Conservation (phyloP, 225 moss, liverwort and hornwort genomes). For the Polytrichum formosum region DNA sequence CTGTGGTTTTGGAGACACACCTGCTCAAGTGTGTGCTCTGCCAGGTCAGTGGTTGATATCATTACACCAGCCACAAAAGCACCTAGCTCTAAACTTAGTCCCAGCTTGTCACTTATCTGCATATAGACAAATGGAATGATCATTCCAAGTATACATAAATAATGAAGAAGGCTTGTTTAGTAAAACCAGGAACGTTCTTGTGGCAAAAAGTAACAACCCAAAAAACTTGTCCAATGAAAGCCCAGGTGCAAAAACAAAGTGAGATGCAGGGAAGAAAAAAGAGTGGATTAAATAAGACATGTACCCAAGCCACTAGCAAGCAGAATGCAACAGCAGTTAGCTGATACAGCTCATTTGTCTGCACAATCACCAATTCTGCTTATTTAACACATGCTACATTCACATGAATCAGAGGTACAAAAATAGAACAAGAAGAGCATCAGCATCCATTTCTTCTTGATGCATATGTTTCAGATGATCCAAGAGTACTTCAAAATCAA, state of each 20-base stretch:
- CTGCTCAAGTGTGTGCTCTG: constrained; percentile 95
- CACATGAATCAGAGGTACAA: too few relatives aligned
- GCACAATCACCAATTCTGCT: constrained; percentile 17
- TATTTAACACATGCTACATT: too few relatives aligned
- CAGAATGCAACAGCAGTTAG: constrained; percentile 95
- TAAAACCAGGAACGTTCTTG: too few relatives aligned
- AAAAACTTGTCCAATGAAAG: too few relatives aligned
- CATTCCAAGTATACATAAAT: too few relatives aligned
- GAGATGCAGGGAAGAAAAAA: background rate
- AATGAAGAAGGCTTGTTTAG: too few relatives aligned
- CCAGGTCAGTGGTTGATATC: constrained; percentile 91
- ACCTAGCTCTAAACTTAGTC: constrained; percentile 97
- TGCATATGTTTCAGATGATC: too few relatives aligned
- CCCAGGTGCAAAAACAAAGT: background rate
- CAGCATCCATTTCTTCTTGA: too few relatives aligned
- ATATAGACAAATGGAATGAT: background rate
- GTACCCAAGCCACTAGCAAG: constrained; percentile 88
- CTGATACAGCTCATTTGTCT: constrained; percentile 94
- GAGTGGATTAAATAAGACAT: background rate
- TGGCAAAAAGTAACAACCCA: too few relatives aligned
- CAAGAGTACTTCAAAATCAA: too few relatives aligned
- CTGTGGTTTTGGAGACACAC: constrained; percentile 12
- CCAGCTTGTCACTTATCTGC: constrained; percentile 89
- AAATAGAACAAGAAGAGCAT: too few relatives aligned
- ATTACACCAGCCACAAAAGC: constrained; percentile 98